A percentile compares a stretch with the other conserved stretches of the same genome.
These are phyloP conservation scores for Lipomyces kockii DNA, from an alignment of 805 yeast genomes.

Conservation along the genomic window DNA sequence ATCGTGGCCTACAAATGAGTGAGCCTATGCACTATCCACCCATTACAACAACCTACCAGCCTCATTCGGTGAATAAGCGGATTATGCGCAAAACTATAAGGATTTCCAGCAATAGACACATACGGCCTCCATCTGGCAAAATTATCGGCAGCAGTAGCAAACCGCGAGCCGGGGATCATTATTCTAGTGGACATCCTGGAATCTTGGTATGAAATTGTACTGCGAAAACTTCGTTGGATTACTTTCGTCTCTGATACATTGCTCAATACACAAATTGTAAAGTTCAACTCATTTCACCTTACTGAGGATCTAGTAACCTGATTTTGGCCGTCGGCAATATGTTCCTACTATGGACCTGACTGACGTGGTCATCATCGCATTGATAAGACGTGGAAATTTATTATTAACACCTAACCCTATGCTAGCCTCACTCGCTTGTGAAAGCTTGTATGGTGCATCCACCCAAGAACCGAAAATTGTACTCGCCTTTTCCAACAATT, in stretches of 20 bases:
- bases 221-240: neutral
- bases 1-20: slow-evolving; percentile 27
- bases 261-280: neutral
- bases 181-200: neutral
- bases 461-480: too few species aligned
- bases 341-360: neutral
- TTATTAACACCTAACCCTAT: slow-evolving; percentile 1
- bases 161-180: neutral
- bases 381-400: neutral
- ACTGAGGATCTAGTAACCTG: neutral
- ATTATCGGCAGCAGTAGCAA: neutral
- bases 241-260: neutral
- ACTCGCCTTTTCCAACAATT: too few species aligned
- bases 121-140: neutral
- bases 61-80: slow-evolving; percentile 23
- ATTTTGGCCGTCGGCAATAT: neutral
- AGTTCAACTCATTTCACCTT: neutral
- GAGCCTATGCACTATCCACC: neutral
- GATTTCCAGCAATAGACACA: slow-evolving; percentile 1
- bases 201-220: neutral
- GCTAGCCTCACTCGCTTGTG: neutral
- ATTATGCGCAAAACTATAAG: neutral
- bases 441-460: neutral
- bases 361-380: neutral
- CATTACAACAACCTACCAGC: slow-evolving; percentile 10